Conservation (phyloP, 225 moss, liverwort and hornwort genomes). For the Lunularia cruciata region DNA sequence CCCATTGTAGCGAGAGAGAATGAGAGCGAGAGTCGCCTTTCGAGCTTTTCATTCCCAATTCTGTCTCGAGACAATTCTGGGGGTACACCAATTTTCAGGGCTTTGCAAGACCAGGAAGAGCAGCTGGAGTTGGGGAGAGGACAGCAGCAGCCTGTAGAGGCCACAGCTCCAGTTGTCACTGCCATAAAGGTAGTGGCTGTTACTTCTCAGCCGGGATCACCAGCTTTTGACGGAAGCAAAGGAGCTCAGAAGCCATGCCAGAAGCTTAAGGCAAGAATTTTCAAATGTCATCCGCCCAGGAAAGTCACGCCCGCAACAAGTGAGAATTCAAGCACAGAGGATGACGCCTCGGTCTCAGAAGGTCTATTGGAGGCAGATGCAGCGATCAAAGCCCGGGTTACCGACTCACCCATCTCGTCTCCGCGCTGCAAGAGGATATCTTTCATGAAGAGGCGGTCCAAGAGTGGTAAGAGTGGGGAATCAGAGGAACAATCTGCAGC, state of each 20-base stretch:
- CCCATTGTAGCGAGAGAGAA: neutral
- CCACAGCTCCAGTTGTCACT: neutral
- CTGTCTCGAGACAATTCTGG: constrained; percentile 1
- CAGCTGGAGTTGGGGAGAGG: neutral
- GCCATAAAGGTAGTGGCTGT: constrained; percentile 25
- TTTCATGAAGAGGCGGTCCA: constrained; percentile 10
- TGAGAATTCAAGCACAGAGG: constrained; percentile 25
- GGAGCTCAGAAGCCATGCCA: constrained; percentile 17
- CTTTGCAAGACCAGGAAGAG: neutral
- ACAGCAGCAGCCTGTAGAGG: neutral
- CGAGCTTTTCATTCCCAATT: constrained; percentile 36
- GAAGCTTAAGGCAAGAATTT: constrained; percentile 34
- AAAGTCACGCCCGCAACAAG: constrained; percentile 2
- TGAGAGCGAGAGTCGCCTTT: neutral
- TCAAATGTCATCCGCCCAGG: constrained; percentile 31
- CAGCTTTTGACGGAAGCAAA: constrained; percentile 1
- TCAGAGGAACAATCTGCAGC: neutral
- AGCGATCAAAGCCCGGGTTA: neutral
- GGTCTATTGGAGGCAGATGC: neutral
- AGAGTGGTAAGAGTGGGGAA: neutral
- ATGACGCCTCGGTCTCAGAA: neutral
- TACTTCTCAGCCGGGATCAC: constrained; percentile 21
- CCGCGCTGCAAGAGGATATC: constrained; percentile 16
- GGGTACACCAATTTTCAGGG: constrained; percentile 9
- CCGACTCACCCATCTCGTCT: neutral